Evolutionary conservation across 2,329 filamentous ascomycete genomes (phyloP).

Genomic region (Canariomyces notabilis): DNA sequence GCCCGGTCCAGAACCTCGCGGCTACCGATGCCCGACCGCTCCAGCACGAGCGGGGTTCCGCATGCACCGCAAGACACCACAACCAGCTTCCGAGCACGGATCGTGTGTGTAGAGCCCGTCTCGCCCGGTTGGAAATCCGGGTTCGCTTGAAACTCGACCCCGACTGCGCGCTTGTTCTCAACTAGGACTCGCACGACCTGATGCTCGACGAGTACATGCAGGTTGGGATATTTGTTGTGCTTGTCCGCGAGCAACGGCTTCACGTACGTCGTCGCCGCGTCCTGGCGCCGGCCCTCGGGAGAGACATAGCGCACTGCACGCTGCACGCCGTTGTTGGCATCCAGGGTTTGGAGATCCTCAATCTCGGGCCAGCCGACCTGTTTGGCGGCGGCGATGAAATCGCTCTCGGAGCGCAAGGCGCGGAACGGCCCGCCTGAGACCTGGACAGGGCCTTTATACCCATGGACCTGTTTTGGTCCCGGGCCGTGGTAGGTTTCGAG

Average conservation of each 20-base stretch:
- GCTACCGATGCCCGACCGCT: conserved; percentile 58
- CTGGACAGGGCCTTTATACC: conserved; percentile 43
- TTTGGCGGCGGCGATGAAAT: conserved; percentile 42
- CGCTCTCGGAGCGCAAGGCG: conserved; percentile 32
- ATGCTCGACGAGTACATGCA: conserved; percentile 16
- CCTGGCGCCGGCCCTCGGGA: conserved; percentile 35
- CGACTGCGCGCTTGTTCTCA: conserved; percentile 47
- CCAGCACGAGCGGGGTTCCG: conserved; percentile 52
- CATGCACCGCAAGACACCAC: conserved; percentile 44
- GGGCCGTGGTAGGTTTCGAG: conserved; percentile 1
- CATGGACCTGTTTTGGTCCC: conserved; percentile 35
- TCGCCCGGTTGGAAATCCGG: conserved; percentile 34
- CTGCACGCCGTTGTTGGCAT: conserved; percentile 33
- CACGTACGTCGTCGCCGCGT: conserved; percentile 29
- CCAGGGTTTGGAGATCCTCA: conserved; percentile 45
- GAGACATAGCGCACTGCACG: conserved; percentile 25
- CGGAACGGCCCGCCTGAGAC: conserved; percentile 44
- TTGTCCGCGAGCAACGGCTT: no score
- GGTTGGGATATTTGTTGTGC: no score
- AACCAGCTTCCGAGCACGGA: conserved; percentile 52
- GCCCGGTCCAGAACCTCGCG: conserved; percentile 37
- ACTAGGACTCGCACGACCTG: conserved; percentile 45
- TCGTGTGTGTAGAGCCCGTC: conserved; percentile 25
- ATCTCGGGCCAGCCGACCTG: conserved; percentile 43
- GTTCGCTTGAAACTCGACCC: conserved; percentile 51